phyloP scores from a whole-genome alignment of 768 basidiomycete species.

The Albatrellus ellisii region DNA sequence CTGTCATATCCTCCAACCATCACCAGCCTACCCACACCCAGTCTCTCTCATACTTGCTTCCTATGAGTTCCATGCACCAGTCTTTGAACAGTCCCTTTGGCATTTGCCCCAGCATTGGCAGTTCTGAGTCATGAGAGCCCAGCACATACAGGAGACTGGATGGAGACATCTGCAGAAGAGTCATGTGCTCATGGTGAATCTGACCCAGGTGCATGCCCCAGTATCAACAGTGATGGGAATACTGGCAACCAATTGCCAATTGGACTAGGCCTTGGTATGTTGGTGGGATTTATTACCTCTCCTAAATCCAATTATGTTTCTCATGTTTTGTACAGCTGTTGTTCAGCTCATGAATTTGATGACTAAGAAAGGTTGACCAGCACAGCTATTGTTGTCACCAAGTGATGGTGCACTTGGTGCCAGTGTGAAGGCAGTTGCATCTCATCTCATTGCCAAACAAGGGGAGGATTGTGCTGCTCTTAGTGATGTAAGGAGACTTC shows the following conservation, averaged over 20 bases:
- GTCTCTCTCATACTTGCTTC: conserved; percentile 12
- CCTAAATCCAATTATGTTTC: conserved; percentile 3
- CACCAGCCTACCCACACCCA: conserved; percentile 23
- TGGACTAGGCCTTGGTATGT: conserved; percentile 21
- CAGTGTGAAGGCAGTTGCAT: conserved; percentile 21
- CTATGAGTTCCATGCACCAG: conserved; percentile 27
- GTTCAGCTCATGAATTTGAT: too few species aligned
- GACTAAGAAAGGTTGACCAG: conserved; percentile 33
- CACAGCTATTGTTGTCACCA: conserved; percentile 41
- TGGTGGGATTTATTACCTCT: conserved; percentile 3
- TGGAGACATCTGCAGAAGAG: neutral
- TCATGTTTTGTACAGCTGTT: neutral
- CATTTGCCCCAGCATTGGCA: conserved; percentile 18
- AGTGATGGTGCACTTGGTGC: conserved; percentile 47
- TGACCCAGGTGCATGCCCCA: conserved; percentile 6
- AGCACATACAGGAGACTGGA: conserved; percentile 13
- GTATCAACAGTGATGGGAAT: conserved; percentile 5
- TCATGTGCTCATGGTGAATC: conserved; percentile 3
- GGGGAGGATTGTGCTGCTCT: conserved; percentile 38
- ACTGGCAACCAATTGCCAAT: conserved; percentile 10
- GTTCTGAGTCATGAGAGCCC: conserved; percentile 23
- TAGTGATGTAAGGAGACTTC: conserved; percentile 47
- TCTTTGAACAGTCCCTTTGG: conserved; percentile 29
- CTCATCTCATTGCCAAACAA: conserved; percentile 19
- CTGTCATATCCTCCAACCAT: conserved; percentile 29